Percentiles rank a stretch among this genome's conserved stretches.
Evolutionary conservation across 1,284 basidiomycete genomes (phyloP).

Genomic region (Apiotrichum mycotoxinovorans): DNA sequence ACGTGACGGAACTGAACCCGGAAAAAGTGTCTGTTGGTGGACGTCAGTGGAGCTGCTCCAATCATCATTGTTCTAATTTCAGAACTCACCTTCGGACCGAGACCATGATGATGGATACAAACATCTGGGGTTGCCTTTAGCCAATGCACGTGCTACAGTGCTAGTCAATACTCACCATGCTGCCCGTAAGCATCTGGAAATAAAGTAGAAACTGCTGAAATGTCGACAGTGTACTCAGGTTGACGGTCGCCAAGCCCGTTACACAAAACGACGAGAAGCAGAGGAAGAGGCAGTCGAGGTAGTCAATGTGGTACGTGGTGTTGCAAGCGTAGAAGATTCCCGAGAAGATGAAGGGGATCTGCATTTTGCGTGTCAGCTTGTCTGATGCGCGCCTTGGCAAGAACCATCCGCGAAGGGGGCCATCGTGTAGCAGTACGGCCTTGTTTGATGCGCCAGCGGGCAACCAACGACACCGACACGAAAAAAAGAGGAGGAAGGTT

Average conservation of each 20-base stretch:
- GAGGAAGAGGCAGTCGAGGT: constrained; percentile 54
- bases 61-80: background rate
- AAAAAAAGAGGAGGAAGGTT: background rate
- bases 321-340: constrained; percentile 52
- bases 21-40: constrained; percentile 63
- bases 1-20: constrained; percentile 67
- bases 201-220: constrained; percentile 54
- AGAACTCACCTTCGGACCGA: constrained; percentile 39
- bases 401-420: background rate
- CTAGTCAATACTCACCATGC: constrained; percentile 32
- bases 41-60: no score
- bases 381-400: background rate
- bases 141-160: background rate
- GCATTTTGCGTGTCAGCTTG: background rate
- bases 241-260: constrained; percentile 53
- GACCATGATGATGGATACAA: constrained; percentile 50
- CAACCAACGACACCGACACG: no score
- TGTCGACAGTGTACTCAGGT: constrained; percentile 51
- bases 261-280: constrained; percentile 55
- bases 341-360: constrained; percentile 52
- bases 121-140: constrained; percentile 25
- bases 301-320: constrained; percentile 47
- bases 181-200: constrained; percentile 48
- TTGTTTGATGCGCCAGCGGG: no score
- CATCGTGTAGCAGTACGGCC: background rate